Evolutionary conservation across 345 rosid genomes (phyloP), one percentile per base, ranked within the genome.

Genomic region (Xanthoceras sorbifolium): DNA sequence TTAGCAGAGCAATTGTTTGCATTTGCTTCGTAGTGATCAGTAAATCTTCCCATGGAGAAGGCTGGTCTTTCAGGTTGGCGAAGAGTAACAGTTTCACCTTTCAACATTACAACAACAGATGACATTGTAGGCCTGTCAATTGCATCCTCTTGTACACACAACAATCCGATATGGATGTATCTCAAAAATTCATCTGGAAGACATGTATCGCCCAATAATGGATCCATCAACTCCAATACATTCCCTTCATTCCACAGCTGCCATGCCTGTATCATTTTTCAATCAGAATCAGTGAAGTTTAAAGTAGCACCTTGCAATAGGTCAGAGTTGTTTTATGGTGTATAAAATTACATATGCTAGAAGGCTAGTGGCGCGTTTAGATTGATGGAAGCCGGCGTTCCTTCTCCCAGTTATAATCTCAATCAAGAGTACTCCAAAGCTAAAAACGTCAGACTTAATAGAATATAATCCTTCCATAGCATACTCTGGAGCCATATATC

Each of bases 91-190:
- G 79, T 69, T 3, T 86, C 79, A 67, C 83, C 87, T 63, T 31
- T 79, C 73, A 91, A 62, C 88, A 87, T 86, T 31, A 69, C 34
- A 62, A 86, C 80, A 6, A 88, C 85, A 7, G 72, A 65, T 11
- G 90, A 76, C 86, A 91, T 81, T 5, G 84, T 78, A 0, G 97
- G 92, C 71, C 92, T 84, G 61, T 83, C 83, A 20, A 50, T 72
- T 17, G 92, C 85, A 74, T 91, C 89, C 84, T 86, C 87, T 69
- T 91, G 92, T 54, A 87, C 93, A 71, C 96, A 91, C 32, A 91
- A 67, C 36, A 91, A 75, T 5, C 93, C 92, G 1, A 92, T 85
- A 52, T 87, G 90, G 23, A 89, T 78, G 60, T 84, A 89, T 78
- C 85, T 81, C 48, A 82, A 71, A n/a, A 88, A 85, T 80, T 92